phyloP scores from a whole-genome alignment of 1,284 basidiomycete genomes.

The Stereum hirsutum region DNA sequence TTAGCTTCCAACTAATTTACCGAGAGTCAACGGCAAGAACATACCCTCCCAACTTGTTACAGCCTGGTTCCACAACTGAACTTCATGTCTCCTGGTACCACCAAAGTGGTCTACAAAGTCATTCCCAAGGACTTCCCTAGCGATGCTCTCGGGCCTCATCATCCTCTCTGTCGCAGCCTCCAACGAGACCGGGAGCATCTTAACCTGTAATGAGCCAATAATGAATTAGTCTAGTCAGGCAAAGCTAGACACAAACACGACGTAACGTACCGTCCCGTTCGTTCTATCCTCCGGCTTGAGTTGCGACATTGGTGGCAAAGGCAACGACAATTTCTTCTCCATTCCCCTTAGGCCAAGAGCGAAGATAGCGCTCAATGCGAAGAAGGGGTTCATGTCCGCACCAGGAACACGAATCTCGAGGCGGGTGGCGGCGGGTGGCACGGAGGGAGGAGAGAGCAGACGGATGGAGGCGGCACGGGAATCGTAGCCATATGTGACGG shows the following conservation, averaged over 20 bases:
- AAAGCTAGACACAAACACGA: no score
- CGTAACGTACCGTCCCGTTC: slow-evolving; percentile 43
- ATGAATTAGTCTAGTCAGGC: no score
- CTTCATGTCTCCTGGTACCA: slow-evolving; percentile 86
- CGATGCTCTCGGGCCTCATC: slow-evolving; percentile 71
- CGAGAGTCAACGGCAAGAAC: slow-evolving; percentile 13
- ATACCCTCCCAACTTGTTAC: slow-evolving; percentile 93
- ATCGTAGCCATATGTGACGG: slow-evolving; percentile 91
- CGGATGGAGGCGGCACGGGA: slow-evolving; percentile 87
- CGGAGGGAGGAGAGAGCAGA: slow-evolving; percentile 85
- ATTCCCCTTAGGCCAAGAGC: slow-evolving; percentile 84
- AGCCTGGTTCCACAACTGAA: slow-evolving; percentile 78
- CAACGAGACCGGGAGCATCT: slow-evolving; percentile 70
- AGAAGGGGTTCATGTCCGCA: slow-evolving; percentile 93
- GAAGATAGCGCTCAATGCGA: slow-evolving; percentile 81
- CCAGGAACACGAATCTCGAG: slow-evolving; percentile 93
- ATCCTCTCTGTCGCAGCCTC: slow-evolving; percentile 75
- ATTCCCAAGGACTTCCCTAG: slow-evolving; percentile 81
- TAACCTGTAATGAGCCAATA: slow-evolving; percentile 39
- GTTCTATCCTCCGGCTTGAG: slow-evolving; percentile 45
- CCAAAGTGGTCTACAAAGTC: slow-evolving; percentile 91
- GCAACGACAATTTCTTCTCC: slow-evolving; percentile 61
- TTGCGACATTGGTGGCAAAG: slow-evolving; percentile 63
- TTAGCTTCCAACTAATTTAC: not conserved
- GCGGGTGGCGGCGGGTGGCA: slow-evolving; percentile 72